Conservation (phyloP, 495 filamentous ascomycete species). For the Lophiotrema nucula region DNA sequence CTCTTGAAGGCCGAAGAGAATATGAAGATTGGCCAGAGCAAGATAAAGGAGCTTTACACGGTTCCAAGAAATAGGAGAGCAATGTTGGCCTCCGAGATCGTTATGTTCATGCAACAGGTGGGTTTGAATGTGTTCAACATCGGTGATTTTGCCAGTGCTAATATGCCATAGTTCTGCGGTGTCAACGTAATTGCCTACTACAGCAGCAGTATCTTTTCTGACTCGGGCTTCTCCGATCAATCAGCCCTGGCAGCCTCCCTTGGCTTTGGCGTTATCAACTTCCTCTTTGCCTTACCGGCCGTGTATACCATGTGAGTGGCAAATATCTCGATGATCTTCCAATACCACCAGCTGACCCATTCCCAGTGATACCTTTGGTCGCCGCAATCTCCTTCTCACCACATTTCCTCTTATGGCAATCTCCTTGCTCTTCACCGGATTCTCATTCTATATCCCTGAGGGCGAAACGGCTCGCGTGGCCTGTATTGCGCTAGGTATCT, state of each 20-base stretch:
- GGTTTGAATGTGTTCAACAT: constrained; percentile 45
- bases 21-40: constrained; percentile 57
- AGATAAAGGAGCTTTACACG: constrained; percentile 66
- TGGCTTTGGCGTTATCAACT: constrained; percentile 47
- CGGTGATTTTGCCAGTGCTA: constrained; percentile 50
- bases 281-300: constrained; percentile 27
- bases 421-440: constrained; percentile 17
- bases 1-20: constrained; percentile 66
- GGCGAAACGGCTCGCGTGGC: background rate
- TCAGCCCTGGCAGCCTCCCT: background rate
- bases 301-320: constrained; percentile 31
- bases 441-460: constrained; percentile 15
- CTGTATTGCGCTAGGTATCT: constrained; percentile 46
- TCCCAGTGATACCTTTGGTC: constrained; percentile 25
- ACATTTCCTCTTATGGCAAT: constrained; percentile 33
- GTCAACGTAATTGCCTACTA: constrained; percentile 30
- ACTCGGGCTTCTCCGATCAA: background rate
- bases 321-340: no score
- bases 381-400: constrained; percentile 31
- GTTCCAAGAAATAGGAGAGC: constrained; percentile 79
- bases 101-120: constrained; percentile 82
- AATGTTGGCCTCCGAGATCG: constrained; percentile 50
- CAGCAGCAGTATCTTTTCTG: constrained; percentile 34
- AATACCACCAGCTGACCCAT: no score
- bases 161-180: constrained; percentile 12